Evolutionary conservation across 352 stramenopile species (phyloP), one percentile per base, ranked within the genome.

Genomic region (Pythium folliculosum): DNA sequence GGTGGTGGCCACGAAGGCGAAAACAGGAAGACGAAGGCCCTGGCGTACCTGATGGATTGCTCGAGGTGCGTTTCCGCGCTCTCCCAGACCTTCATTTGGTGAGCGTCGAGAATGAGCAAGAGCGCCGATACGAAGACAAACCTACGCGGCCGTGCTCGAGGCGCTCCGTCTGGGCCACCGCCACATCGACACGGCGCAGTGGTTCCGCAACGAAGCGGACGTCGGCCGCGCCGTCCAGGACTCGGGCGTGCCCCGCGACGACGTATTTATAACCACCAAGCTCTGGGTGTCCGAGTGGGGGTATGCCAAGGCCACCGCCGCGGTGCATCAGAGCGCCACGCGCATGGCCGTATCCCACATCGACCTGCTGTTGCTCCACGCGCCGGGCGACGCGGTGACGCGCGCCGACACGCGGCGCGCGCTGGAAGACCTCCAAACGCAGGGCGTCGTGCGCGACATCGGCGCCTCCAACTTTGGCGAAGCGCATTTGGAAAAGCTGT

Each of bases 401-500:
- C 76, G 78, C 13, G 67, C 80, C 7, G 77, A 80, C 21, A 77
- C 78, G 1, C 86, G 79, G 77, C 70, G 59, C 3, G 80, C 77
- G 8, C 69, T 89, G 6, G 73, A 86, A 25, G 76, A 88, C 23
- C 47, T 82, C 43, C 71, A 77, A 45, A 8, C 60, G 0, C 51
- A 79, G 43, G 91, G 91, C 5, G 52, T 92, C 27, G 76, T 94
- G 51, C 69, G 76, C 13, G 84, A 94, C 59, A 91, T 96, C 49
- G 92, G 91, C 35, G 91, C 97, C 14, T 96, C 80, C 43, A 98
- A 97, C 63, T 97, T 96, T 72, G 76, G 81, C 4, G 66, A 85
- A 23, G 65, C 75, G 21, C 89, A 97, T 66, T 75, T 97, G 14
- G 65, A 89, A 62, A 88, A 88, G 63, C 69, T 97, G 0, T 80